A percentile compares a stretch with the other conserved stretches of the same genome.
These are phyloP conservation scores for Ceratobasidium sp. DNA, from an alignment of 1,284 basidiomycete species.

Conservation along the genomic window DNA sequence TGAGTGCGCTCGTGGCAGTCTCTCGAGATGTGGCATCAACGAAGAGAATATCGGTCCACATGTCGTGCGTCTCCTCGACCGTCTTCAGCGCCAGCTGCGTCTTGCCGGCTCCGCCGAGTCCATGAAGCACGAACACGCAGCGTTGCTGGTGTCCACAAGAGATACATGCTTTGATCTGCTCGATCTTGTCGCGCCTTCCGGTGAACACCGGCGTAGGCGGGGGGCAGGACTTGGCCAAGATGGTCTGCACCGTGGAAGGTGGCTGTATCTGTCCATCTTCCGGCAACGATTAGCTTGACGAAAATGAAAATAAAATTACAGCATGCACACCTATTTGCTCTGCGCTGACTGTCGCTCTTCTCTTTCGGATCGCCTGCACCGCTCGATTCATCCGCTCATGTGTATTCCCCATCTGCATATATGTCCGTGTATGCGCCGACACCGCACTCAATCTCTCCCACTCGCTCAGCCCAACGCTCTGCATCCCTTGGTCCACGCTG, in stretches of 20 bases:
- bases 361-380: background rate
- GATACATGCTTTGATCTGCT: background rate
- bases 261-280: too few relatives aligned
- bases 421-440: background rate
- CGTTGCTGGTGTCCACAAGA: background rate
- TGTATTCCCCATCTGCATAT: background rate
- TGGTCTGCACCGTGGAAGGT: too few relatives aligned
- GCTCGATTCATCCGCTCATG: background rate
- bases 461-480: background rate
- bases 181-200: background rate
- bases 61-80: background rate
- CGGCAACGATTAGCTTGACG: too few relatives aligned
- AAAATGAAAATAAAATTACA: too few relatives aligned
- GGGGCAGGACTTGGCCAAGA: background rate
- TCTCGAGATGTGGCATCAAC: conserved; percentile 31
- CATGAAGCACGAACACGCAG: conserved; percentile 14
- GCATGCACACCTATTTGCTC: too few relatives aligned
- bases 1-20: background rate
- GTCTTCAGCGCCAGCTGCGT: background rate
- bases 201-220: conserved; percentile 1
- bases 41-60: conserved; percentile 25
- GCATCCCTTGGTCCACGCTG: conserved; percentile 19
- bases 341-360: background rate
- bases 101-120: conserved; percentile 18
- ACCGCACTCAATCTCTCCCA: conserved; percentile 5